A percentile compares a stretch with the other conserved stretches of the same genome.
Evolutionary conservation across 2,329 filamentous ascomycete species (phyloP).

Genomic region (Biscogniauxia mediterranea): DNA sequence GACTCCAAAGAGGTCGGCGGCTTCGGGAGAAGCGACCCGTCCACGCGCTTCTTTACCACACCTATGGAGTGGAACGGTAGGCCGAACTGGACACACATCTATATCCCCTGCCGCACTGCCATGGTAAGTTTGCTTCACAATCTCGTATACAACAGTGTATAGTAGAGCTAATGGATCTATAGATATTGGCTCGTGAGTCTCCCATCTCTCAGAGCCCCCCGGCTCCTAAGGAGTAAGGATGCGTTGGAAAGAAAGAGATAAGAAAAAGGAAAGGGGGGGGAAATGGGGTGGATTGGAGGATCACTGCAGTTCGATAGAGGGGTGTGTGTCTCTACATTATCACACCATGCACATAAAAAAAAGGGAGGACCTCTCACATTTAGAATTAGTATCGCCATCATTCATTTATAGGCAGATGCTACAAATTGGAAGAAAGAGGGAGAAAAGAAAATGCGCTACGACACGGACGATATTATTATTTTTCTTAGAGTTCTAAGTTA

Average conservation of each 20-base stretch:
- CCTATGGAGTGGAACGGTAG: slow-evolving; percentile 86
- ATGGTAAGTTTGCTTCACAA: slow-evolving; percentile 56
- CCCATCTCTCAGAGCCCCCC: slow-evolving; percentile 31
- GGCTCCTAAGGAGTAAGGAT: background rate
- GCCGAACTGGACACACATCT: slow-evolving; percentile 89
- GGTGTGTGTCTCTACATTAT: background rate
- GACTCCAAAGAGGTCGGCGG: slow-evolving; percentile 79
- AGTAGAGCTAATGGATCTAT: slow-evolving; percentile 8
- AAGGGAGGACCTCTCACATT: background rate
- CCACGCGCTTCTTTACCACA: slow-evolving; percentile 89
- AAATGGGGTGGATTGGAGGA: background rate
- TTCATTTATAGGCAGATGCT: background rate
- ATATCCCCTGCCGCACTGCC: slow-evolving; percentile 80
- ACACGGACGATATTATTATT: background rate
- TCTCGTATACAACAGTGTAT: background rate
- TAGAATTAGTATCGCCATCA: background rate
- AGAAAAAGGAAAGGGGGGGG: too few relatives aligned
- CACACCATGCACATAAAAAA: background rate
- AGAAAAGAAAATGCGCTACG: background rate
- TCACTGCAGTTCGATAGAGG: background rate
- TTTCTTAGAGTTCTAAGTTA: background rate
- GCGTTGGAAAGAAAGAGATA: background rate
- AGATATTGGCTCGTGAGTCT: slow-evolving; percentile 55
- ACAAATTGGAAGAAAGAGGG: background rate
- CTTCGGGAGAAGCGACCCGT: slow-evolving; percentile 70